phyloP scores from a whole-genome alignment of 768 basidiomycete species.

The Filobasidium floriforme region DNA sequence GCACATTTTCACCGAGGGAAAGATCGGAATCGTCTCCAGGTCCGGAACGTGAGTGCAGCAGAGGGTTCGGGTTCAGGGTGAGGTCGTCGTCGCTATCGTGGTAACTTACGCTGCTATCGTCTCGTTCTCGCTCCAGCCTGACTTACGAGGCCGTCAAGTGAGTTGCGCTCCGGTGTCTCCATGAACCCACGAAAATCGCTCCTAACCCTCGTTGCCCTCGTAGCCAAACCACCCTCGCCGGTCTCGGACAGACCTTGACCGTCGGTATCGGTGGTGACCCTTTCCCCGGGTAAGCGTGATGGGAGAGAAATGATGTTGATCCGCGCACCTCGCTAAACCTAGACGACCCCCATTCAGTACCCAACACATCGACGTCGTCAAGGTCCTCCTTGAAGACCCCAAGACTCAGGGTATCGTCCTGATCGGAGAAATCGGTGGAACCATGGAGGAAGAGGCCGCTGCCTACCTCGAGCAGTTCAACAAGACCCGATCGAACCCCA shows the following conservation, averaged over 20 bases:
- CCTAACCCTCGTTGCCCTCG: background rate
- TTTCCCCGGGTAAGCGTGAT: slow-evolving; percentile 40
- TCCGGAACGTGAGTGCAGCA: slow-evolving; percentile 42
- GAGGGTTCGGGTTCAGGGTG: background rate
- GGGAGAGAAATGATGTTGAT: too few species aligned
- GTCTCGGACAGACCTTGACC: slow-evolving; percentile 91
- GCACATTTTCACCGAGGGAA: slow-evolving; percentile 92
- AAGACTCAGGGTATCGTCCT: slow-evolving; percentile 93
- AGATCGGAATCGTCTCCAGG: slow-evolving; percentile 59
- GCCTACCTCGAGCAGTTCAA: slow-evolving; percentile 91
- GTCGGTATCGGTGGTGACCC: slow-evolving; percentile 84
- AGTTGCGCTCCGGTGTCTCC: too few species aligned
- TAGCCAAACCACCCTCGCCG: slow-evolving; percentile 84
- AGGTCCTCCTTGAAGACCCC: slow-evolving; percentile 89
- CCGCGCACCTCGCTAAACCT: background rate
- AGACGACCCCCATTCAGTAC: slow-evolving; percentile 62
- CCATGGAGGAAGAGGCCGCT: slow-evolving; percentile 99
- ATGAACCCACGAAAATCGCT: too few species aligned
- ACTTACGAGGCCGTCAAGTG: slow-evolving; percentile 92
- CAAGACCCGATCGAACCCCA: slow-evolving; percentile 73
- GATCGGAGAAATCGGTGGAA: slow-evolving; percentile 97
- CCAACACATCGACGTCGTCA: slow-evolving; percentile 89
- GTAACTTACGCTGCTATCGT: background rate
- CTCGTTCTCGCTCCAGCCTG: slow-evolving; percentile 45
- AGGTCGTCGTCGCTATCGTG: background rate